Conservation (phyloP, 192 early-diverging fungal genomes). For the Martensiomyces pterosporus region DNA sequence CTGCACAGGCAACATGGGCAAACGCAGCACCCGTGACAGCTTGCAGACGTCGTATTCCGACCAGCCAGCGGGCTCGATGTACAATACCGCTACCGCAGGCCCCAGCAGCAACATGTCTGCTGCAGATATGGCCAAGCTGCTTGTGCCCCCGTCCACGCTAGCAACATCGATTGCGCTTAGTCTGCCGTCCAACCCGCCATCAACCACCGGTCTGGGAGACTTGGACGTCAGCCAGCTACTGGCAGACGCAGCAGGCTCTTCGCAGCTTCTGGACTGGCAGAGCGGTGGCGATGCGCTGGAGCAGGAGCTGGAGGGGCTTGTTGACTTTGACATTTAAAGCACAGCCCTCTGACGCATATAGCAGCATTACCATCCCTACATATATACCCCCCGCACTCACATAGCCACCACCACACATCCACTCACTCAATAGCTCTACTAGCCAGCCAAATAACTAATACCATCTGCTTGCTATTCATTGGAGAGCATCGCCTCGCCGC, state of each 20-base stretch:
- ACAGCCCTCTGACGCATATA: neutral
- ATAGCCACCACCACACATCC: too few species aligned
- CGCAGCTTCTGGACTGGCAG: constrained; percentile 31
- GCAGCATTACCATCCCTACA: too few species aligned
- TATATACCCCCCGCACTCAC: too few species aligned
- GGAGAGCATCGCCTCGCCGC: too few species aligned
- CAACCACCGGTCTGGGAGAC: constrained; percentile 16
- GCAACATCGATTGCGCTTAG: constrained; percentile 8
- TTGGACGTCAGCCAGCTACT: constrained; percentile 26
- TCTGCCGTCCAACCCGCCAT: constrained; percentile 36
- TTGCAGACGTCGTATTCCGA: neutral
- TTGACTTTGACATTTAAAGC: constrained; percentile 43
- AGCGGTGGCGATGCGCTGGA: constrained; percentile 36
- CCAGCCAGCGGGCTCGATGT: too few species aligned
- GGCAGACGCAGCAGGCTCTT: constrained; percentile 2
- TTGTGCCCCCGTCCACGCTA: neutral
- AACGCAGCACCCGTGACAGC: neutral
- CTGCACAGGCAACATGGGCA: too few species aligned
- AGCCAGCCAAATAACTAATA: too few species aligned
- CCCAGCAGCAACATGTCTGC: neutral
- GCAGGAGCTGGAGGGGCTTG: constrained; percentile 46
- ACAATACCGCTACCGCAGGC: neutral
- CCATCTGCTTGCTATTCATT: too few species aligned
- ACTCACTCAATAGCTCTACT: too few species aligned
- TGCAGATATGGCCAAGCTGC: neutral